Conservation (phyloP, 192 early-diverging fungal genomes). For the Podila epigama region DNA sequence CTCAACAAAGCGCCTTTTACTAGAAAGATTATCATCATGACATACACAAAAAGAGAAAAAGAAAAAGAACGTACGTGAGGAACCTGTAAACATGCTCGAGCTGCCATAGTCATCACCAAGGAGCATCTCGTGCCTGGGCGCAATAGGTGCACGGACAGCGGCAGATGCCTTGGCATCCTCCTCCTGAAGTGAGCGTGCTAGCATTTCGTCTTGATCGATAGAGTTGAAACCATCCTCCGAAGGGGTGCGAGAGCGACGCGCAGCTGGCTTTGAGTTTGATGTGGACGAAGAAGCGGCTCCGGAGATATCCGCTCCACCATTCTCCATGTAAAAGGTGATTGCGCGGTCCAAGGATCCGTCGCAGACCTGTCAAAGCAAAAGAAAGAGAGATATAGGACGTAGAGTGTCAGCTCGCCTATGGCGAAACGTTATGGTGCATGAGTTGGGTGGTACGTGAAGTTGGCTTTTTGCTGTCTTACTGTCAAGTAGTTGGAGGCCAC, state of each 20-base stretch:
- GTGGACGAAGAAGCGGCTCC: constrained; percentile 1
- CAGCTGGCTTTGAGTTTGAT: constrained; percentile 3
- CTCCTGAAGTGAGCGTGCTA: constrained; percentile 58
- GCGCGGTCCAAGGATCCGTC: constrained; percentile 81
- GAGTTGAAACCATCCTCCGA: constrained; percentile 24
- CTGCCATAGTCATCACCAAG: constrained; percentile 56
- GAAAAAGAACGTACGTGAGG: constrained; percentile 19
- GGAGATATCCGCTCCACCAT: constrained; percentile 65
- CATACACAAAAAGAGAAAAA: not conserved
- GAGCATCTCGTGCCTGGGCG: constrained; percentile 78
- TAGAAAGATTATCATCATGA: not conserved
- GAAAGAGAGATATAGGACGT: not conserved
- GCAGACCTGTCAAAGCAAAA: constrained; percentile 61
- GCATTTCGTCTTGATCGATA: constrained; percentile 56
- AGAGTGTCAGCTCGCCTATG: not conserved
- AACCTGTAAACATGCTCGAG: constrained; percentile 11
- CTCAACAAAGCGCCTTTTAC: too few relatives aligned
- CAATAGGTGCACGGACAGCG: constrained; percentile 83
- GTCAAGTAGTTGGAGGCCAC: constrained; percentile 74
- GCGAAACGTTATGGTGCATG: too few relatives aligned
- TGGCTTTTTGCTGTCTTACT: constrained; percentile 43
- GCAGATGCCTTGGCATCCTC: constrained; percentile 47
- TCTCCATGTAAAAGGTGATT: constrained; percentile 85
- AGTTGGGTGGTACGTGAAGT: too few relatives aligned
- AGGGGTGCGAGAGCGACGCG: constrained; percentile 23